Evolutionary conservation across 352 stramenopile genomes (phyloP).

Genomic region (Halophytophthora batemanensis): DNA sequence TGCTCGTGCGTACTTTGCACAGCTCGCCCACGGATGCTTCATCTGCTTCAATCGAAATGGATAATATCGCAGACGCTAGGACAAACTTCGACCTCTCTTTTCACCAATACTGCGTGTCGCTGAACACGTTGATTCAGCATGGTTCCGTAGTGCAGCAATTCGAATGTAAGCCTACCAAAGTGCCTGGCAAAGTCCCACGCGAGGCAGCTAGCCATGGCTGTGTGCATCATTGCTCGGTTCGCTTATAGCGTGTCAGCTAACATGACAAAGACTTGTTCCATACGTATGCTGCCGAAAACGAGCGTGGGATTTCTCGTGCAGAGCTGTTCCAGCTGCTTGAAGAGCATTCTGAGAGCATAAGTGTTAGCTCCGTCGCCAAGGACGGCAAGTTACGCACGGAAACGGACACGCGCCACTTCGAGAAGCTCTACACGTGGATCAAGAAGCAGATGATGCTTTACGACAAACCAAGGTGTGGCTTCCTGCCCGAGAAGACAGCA

Average conservation of each 20-base stretch:
- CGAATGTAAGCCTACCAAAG: slow-evolving; percentile 34
- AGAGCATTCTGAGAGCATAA: slow-evolving; percentile 36
- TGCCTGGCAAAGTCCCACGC: background rate
- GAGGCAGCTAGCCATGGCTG: no score
- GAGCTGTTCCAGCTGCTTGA: slow-evolving; percentile 56
- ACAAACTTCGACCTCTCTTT: slow-evolving; percentile 32
- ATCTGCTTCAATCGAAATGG: background rate
- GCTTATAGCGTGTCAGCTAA: background rate
- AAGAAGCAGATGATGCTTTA: slow-evolving; percentile 64
- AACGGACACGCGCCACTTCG: slow-evolving; percentile 44
- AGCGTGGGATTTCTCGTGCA: slow-evolving; percentile 48
- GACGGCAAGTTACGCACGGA: slow-evolving; percentile 14
- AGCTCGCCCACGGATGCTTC: slow-evolving; percentile 3
- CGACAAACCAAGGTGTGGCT: slow-evolving; percentile 34
- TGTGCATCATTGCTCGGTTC: background rate
- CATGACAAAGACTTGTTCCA: slow-evolving; percentile 44
- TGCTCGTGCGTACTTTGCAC: background rate
- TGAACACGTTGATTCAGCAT: slow-evolving; percentile 42
- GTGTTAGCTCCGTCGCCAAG: slow-evolving; percentile 16
- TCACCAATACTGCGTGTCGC: slow-evolving; percentile 46
- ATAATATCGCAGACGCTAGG: background rate
- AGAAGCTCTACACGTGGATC: slow-evolving; percentile 69
- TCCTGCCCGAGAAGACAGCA: slow-evolving; percentile 25
- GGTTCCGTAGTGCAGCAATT: slow-evolving; percentile 48
- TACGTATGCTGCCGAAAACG: slow-evolving; percentile 46